Evolutionary conservation across 2,329 filamentous ascomycete species (phyloP), one percentile per base, ranked within the genome.

Genomic region (Chalaropsis thielavioides): DNA sequence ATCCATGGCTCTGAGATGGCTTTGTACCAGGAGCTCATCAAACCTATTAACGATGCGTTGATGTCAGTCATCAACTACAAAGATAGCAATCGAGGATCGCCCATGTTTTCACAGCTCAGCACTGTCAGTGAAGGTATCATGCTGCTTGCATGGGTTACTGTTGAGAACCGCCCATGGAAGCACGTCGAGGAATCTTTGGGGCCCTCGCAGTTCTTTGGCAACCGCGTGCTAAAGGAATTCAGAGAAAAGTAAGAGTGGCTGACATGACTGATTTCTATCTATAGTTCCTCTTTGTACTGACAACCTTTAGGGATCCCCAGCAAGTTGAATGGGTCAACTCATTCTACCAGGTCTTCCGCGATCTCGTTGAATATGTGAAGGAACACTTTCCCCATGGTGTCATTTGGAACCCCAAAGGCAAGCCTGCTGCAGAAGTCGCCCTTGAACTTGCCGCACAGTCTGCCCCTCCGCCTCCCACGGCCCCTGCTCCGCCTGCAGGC

Each of bases 161-260:
- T 94, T 61, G 89, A 95, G 63, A 81, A 78, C 68, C 91, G 90
- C 73, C 94, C 94, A 1, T 86, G 83, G 69, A 92, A 94, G 72
- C 89, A 92, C 71, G 88, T 97, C 59, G 86, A 86, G 59, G 92
- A 96, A 70, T 87, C 87, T 67, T 80, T 95, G 22, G 86, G 87
- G 38, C 87, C 90, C 62, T 90, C 92, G 49, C 88, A 97, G 74
- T 95, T 95, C 78, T 96, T 90, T 71, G 94, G 94, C 41, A 97
- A 99, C 78, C 85, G 92, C 70, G 89, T 99, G 44, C 78, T 97
- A 70, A 95, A 91, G 76, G 88, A 95, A 71, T 86, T 88, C 75
- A 96, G 95, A 76, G 92, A 84, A 63, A 83, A 81, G 78, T 79
- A 70, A 43, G 74, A 64, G 10, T 2, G 11, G 40, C 31, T n/a